A percentile compares a stretch with the other conserved stretches of the same genome.
Evolutionary conservation across 1,284 basidiomycete species (phyloP).

Genomic region (Trametes versicolor): DNA sequence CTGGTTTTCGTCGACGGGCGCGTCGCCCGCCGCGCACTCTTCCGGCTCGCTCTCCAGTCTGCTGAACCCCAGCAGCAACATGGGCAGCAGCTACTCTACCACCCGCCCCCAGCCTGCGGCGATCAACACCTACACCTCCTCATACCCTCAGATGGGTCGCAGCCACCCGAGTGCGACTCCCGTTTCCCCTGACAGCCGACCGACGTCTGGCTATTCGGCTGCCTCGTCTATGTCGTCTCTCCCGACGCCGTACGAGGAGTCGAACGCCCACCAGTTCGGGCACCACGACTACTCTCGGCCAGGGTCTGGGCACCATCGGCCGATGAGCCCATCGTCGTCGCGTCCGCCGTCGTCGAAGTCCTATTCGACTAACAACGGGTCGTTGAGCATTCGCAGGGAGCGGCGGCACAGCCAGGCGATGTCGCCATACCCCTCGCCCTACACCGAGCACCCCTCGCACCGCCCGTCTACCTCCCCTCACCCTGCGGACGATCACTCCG

Average conservation of each 20-base stretch:
- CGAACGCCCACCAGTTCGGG: constrained; percentile 52
- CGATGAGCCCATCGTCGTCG: constrained; percentile 50
- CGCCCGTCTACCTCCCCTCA: constrained; percentile 80
- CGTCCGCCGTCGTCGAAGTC: constrained; percentile 72
- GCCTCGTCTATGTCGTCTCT: constrained; percentile 74
- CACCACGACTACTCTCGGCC: constrained; percentile 75
- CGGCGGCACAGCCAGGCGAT: constrained; percentile 84
- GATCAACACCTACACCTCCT: constrained; percentile 71
- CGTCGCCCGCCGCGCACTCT: constrained; percentile 62
- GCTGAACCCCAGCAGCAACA: constrained; percentile 75
- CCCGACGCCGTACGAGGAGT: constrained; percentile 68
- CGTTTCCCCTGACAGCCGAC: constrained; percentile 82
- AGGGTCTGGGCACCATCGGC: constrained; percentile 70
- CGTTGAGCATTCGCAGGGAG: constrained; percentile 72
- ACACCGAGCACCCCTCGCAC: constrained; percentile 62
- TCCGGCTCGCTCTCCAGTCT: constrained; percentile 77
- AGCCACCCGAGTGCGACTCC: constrained; percentile 74
- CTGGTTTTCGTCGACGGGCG: constrained; percentile 67
- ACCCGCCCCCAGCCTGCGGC: constrained; percentile 53
- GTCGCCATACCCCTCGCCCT: constrained; percentile 83
- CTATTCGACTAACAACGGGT: constrained; percentile 54
- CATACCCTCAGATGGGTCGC: constrained; percentile 70
- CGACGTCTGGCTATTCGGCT: constrained; percentile 84
- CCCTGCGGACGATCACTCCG: constrained; percentile 60
- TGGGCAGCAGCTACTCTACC: constrained; percentile 60